Evolutionary conservation across 2,329 filamentous ascomycete species (phyloP), one percentile per base, ranked within the genome.

Genomic region (Orbilia ellipsospora): DNA sequence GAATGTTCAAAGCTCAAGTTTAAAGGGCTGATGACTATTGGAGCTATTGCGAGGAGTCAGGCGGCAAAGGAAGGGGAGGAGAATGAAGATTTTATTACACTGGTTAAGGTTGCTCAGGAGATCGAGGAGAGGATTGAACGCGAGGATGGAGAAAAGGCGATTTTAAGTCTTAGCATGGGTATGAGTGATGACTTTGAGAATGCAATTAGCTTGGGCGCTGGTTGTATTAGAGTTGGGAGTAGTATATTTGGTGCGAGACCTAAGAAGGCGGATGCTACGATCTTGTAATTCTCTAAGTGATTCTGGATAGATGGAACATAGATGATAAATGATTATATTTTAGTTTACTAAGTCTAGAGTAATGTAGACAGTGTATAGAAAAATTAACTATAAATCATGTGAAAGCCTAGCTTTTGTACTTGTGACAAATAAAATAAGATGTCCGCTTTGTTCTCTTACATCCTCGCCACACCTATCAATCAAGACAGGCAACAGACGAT

Each of bases 161-260:
- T 23, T 40, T 26, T 77, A 40, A 62, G 50, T 57, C 42, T 69
- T 54, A 77, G 57, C 56, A 66, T 73, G 77, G 70, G 73, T 15
- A 74, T 99, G 95, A 97, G 93, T 81, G 89, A 92, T 80, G 95
- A 99, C 82, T 99, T 94, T 82, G 94, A 97, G 84, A 91, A 90
- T 6, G 95, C 95, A 0, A 90, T 98, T 80, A 83, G 83, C 12
- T 85, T 93, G 85, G 95, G 95, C 0, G 97, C 94, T 83, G 87
- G 88, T 79, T 93, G 98, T 85, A 94, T 99, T 4, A 87, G 95
- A 70, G 89, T 99, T 7, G 95, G 95, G 1, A 98, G 93, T 81
- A 94, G 92, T 1, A 97, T 99, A 70, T 99, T 99, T 82, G 95
- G 95, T 1, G 85, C 89, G 80, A 87, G 95, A 80, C 93, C 93